A percentile compares a stretch with the other conserved stretches of the same genome.
These are phyloP conservation scores for Orychophragmus violaceus DNA, from an alignment of 345 rosid genomes.

Conservation along the genomic window DNA sequence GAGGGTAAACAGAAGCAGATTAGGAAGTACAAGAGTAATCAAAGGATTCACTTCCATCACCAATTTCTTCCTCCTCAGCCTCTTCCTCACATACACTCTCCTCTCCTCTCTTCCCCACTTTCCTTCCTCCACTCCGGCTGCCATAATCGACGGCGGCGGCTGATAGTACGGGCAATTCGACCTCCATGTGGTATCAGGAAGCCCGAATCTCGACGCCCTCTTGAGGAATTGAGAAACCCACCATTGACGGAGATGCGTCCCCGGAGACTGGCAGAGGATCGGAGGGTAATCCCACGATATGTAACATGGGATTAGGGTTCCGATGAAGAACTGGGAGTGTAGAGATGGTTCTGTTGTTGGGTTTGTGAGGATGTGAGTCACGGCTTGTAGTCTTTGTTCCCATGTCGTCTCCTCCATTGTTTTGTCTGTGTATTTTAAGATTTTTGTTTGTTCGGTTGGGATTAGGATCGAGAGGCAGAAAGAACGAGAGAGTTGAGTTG, in stretches of 20 bases:
- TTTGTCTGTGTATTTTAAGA: not conserved
- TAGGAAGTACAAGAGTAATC: slow-evolving; percentile 55
- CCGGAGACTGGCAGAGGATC: slow-evolving; percentile 33
- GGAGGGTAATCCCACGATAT: slow-evolving; percentile 78
- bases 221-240: slow-evolving; percentile 46
- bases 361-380: slow-evolving; percentile 29
- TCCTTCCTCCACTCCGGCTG: slow-evolving; percentile 61
- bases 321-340: slow-evolving; percentile 30
- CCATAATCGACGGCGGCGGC: slow-evolving; percentile 65
- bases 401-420: slow-evolving; percentile 32
- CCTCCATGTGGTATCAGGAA: slow-evolving; percentile 64
- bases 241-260: slow-evolving; percentile 39
- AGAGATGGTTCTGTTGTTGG: slow-evolving; percentile 31
- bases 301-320: slow-evolving; percentile 31
- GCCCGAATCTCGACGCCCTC: slow-evolving; percentile 47
- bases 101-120: slow-evolving; percentile 55
- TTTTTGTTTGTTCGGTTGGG: not conserved
- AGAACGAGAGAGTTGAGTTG: too few species aligned
- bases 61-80: slow-evolving; percentile 46
- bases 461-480: slow-evolving; percentile 4
- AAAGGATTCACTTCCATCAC: slow-evolving; percentile 44
- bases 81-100: slow-evolving; percentile 50
- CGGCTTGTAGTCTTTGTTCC: slow-evolving; percentile 28
- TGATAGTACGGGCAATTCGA: slow-evolving; percentile 72
- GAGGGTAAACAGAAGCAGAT: slow-evolving; percentile 47